phyloP scores from a whole-genome alignment of 306 rosid species.

The Acacia confusa region DNA sequence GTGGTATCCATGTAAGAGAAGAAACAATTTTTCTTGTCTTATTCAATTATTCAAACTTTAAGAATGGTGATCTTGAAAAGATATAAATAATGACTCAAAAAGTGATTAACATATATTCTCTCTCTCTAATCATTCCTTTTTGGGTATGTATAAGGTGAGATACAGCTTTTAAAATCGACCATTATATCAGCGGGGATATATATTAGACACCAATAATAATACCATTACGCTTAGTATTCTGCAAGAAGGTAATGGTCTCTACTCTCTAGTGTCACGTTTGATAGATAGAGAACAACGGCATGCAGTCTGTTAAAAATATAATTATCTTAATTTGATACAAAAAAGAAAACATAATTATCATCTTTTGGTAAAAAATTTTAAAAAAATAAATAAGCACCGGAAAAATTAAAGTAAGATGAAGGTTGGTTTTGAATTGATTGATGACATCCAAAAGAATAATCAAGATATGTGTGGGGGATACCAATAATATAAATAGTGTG shows the following conservation, averaged over 20 bases:
- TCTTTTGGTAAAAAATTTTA: too few relatives aligned
- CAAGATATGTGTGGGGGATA: not conserved
- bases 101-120: not conserved
- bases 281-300: not conserved
- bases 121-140: not conserved
- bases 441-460: not conserved
- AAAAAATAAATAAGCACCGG: not conserved
- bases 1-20: not conserved
- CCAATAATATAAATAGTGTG: not conserved
- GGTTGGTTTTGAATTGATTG: not conserved
- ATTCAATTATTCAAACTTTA: not conserved
- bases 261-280: not conserved
- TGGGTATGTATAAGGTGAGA: not conserved
- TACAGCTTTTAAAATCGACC: not conserved
- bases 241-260: not conserved
- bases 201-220: not conserved
- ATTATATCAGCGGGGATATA: not conserved
- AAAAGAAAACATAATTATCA: not conserved
- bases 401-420: not conserved
- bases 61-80: not conserved
- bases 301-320: not conserved
- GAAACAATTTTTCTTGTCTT: not conserved
- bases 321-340: not conserved
- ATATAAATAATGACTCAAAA: not conserved
- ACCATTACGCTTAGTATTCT: not conserved